Conservation (phyloP, 495 filamentous ascomycete species). For the Aspergillus ellipticus region DNA sequence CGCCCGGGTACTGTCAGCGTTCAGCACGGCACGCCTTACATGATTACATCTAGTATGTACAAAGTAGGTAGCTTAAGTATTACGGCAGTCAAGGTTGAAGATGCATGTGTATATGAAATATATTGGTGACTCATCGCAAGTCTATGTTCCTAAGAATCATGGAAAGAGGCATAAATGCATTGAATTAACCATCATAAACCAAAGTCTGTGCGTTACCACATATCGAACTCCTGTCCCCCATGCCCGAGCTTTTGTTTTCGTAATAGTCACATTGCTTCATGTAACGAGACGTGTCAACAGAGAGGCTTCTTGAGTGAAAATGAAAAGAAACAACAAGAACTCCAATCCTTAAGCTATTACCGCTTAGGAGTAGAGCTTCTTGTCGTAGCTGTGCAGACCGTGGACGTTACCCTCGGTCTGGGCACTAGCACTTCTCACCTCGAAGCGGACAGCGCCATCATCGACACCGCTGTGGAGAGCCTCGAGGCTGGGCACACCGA, state of each 20-base stretch:
- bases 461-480: slow-evolving; percentile 73
- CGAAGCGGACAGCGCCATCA: slow-evolving; percentile 81
- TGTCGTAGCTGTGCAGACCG: slow-evolving; percentile 95
- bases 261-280: slow-evolving; percentile 30
- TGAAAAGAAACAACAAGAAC: slow-evolving; percentile 9
- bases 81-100: neutral
- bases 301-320: slow-evolving; percentile 15
- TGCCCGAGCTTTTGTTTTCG: slow-evolving; percentile 36
- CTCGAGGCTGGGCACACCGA: slow-evolving; percentile 72
- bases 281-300: slow-evolving; percentile 25
- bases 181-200: slow-evolving; percentile 9
- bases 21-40: no score
- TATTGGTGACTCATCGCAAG: neutral
- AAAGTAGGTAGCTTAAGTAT: no score
- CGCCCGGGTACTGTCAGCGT: no score
- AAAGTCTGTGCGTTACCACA: slow-evolving; percentile 11
- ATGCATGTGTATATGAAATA: neutral
- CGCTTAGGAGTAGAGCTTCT: slow-evolving; percentile 91
- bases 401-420: slow-evolving; percentile 95
- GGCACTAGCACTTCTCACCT: slow-evolving; percentile 89
- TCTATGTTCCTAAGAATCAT: neutral
- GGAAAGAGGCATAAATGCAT: neutral
- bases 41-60: no score
- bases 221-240: slow-evolving; percentile 31
- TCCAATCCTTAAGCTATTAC: slow-evolving; percentile 9